A percentile compares a stretch with the other conserved stretches of the same genome.
These are phyloP conservation scores for Cordia subcordata DNA, from an alignment of 257 asterid genomes.

Conservation along the genomic window DNA sequence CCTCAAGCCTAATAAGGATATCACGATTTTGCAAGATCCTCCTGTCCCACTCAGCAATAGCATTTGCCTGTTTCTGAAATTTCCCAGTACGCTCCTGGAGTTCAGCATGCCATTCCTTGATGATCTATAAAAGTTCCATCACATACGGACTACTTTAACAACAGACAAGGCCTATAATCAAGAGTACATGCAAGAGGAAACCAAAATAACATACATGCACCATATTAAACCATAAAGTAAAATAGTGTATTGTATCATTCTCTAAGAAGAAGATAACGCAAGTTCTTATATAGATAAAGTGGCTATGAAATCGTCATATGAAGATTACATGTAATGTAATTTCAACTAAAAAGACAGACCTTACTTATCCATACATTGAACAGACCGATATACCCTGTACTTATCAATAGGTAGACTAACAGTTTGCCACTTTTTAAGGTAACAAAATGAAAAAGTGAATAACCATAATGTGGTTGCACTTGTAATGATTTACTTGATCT, in stretches of 20 bases:
- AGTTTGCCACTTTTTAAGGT: too few species aligned
- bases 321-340: too few species aligned
- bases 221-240: too few species aligned
- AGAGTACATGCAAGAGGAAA: background rate
- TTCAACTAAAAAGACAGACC: too few species aligned
- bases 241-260: background rate
- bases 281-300: too few species aligned
- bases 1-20: slow-evolving; percentile 91
- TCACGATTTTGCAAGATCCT: slow-evolving; percentile 93
- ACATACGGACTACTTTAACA: background rate
- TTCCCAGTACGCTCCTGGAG: slow-evolving; percentile 87
- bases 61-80: slow-evolving; percentile 89
- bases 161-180: background rate
- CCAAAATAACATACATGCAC: background rate
- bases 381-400: too few species aligned
- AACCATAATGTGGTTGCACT: too few species aligned
- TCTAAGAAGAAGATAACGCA: background rate
- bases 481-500: background rate
- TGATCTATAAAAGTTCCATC: slow-evolving; percentile 49
- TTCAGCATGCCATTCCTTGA: slow-evolving; percentile 96
- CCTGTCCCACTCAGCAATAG: slow-evolving; percentile 96
- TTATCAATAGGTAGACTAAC: too few species aligned
- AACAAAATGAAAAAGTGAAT: too few species aligned
- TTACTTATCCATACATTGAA: too few species aligned
- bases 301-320: too few species aligned